A percentile compares a stretch with the other conserved stretches of the same genome.
These are phyloP conservation scores for Allomyces macrogynus DNA, from an alignment of 192 early-diverging fungal species.

Conservation along the genomic window DNA sequence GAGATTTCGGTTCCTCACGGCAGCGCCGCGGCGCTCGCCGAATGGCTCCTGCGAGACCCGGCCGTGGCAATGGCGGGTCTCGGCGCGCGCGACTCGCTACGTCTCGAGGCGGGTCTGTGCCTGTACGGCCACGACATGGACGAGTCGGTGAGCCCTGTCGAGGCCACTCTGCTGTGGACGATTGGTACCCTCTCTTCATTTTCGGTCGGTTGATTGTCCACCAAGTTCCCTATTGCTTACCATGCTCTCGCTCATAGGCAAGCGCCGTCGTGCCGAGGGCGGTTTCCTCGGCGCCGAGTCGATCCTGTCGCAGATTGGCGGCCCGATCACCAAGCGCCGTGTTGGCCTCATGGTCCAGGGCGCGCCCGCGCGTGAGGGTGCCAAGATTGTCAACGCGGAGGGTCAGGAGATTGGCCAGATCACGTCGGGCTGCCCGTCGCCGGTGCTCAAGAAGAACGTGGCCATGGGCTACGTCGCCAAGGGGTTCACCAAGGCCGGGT, in stretches of 20 bases:
- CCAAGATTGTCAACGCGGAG: conserved; percentile 40
- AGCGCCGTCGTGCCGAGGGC: conserved; percentile 68
- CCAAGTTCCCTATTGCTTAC: background rate
- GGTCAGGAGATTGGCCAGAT: conserved; percentile 56
- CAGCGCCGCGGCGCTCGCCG: conserved; percentile 44
- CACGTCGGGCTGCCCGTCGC: conserved; percentile 83
- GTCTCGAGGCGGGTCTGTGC: conserved; percentile 92
- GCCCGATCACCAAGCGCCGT: conserved; percentile 43
- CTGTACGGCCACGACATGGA: conserved; percentile 92
- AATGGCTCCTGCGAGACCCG: conserved; percentile 40
- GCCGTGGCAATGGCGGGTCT: conserved; percentile 81
- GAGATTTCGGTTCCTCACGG: conserved; percentile 78
- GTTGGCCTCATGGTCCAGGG: conserved; percentile 80
- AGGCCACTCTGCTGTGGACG: conserved; percentile 87
- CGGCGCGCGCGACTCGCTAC: conserved; percentile 81
- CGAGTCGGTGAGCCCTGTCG: conserved; percentile 77
- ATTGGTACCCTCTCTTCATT: conserved; percentile 32
- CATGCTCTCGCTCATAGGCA: conserved; percentile 21
- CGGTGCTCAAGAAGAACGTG: conserved; percentile 81
- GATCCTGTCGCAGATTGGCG: conserved; percentile 71
- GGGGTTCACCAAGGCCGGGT: conserved; percentile 78
- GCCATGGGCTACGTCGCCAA: conserved; percentile 90
- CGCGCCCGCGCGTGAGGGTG: conserved; percentile 68
- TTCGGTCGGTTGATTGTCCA: background rate
- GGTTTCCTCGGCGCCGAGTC: conserved; percentile 77